Evolutionary conservation across 345 rosid genomes (phyloP).

Genomic region (Draba incana): DNA sequence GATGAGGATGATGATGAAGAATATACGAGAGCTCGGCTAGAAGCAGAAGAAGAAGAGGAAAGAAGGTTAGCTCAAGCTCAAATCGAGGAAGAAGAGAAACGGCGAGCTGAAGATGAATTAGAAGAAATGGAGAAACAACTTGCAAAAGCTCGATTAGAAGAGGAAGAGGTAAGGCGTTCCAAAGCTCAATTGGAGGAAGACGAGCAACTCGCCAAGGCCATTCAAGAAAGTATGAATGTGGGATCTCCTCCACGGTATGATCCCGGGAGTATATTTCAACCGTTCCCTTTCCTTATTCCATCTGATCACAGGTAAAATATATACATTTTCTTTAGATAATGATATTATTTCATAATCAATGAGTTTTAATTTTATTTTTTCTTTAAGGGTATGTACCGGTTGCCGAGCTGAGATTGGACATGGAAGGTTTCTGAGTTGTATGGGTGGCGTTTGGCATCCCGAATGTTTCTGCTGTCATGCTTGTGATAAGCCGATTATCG

Average conservation of each 20-base stretch:
- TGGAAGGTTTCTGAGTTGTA: slow-evolving; percentile 74
- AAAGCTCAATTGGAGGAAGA: slow-evolving; percentile 87
- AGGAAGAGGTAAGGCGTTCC: slow-evolving; percentile 46
- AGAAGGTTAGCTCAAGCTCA: slow-evolving; percentile 38
- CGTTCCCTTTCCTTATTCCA: slow-evolving; percentile 58
- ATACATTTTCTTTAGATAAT: neutral
- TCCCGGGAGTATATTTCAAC: slow-evolving; percentile 52
- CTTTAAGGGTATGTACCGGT: slow-evolving; percentile 67
- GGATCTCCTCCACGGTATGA: slow-evolving; percentile 65
- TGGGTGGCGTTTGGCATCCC: slow-evolving; percentile 87
- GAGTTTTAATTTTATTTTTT: slow-evolving; percentile 10
- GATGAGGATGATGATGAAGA: slow-evolving; percentile 39
- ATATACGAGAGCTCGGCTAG: slow-evolving; percentile 41
- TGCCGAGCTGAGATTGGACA: slow-evolving; percentile 72
- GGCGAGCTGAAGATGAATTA: slow-evolving; percentile 38
- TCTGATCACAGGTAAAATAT: slow-evolving; percentile 61
- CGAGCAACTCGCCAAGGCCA: slow-evolving; percentile 81
- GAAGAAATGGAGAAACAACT: slow-evolving; percentile 50
- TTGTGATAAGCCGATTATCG: slow-evolving; percentile 74
- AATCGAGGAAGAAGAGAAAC: slow-evolving; percentile 53
- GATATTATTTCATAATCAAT: slow-evolving; percentile 5
- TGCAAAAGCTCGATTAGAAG: slow-evolving; percentile 49
- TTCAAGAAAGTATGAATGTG: slow-evolving; percentile 74
- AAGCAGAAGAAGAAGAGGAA: slow-evolving; percentile 42
- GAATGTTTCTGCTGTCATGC: slow-evolving; percentile 79